phyloP scores from a whole-genome alignment of 2,329 filamentous ascomycete genomes.

The Ambrosiella cleistominuta region DNA sequence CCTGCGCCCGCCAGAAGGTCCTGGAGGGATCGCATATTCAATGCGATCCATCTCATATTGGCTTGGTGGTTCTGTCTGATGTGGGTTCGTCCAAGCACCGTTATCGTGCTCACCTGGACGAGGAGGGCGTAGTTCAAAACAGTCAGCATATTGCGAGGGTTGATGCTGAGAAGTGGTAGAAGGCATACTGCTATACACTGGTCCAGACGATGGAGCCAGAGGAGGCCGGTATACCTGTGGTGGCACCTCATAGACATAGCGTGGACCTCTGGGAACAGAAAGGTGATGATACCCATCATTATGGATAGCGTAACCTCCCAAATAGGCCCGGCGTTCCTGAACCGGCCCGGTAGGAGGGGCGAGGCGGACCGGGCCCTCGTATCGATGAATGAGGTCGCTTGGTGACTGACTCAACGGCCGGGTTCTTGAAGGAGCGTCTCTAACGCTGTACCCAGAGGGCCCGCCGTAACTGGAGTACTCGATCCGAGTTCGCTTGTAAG shows the following conservation, averaged over 20 bases:
- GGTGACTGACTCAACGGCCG: background rate
- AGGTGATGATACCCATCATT: background rate
- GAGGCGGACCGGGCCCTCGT: background rate
- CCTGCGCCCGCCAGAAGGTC: background rate
- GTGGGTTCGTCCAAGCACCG: constrained; percentile 5
- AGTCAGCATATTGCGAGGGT: background rate
- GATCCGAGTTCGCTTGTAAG: background rate
- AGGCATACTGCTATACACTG: background rate
- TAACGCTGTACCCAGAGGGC: background rate
- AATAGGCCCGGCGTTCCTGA: background rate
- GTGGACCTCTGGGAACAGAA: no score
- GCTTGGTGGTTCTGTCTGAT: background rate
- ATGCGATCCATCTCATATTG: background rate
- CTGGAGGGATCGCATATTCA: background rate
- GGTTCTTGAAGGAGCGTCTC: background rate
- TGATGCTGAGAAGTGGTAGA: background rate
- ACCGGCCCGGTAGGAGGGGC: no score
- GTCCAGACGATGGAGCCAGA: no score
- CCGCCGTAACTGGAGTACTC: background rate
- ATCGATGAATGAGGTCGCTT: background rate
- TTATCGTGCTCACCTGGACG: constrained; percentile 10
- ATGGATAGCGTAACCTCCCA: background rate
- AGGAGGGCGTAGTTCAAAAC: background rate
- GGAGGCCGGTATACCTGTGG: no score
- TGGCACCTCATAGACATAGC: no score